phyloP scores from a whole-genome alignment of 129 eudicot genomes.

The Tagetes patula region DNA sequence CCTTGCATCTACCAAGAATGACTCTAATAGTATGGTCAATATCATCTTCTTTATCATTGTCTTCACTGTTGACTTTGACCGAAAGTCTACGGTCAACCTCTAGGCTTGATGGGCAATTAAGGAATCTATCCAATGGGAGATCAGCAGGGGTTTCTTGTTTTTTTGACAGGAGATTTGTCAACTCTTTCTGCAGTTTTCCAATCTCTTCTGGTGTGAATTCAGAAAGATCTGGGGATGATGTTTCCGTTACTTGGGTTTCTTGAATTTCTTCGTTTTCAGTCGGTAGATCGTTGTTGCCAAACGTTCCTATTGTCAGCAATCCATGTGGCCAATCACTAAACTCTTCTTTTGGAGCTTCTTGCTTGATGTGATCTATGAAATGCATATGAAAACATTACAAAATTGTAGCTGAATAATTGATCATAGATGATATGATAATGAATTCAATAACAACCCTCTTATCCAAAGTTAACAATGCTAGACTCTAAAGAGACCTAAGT shows the following conservation, averaged over 20 bases:
- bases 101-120: conserved; percentile 96
- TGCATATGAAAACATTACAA: neutral
- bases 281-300: conserved; percentile 58
- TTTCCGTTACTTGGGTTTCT: conserved; percentile 33
- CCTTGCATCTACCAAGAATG: conserved; percentile 89
- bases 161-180: conserved; percentile 61
- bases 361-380: conserved; percentile 49
- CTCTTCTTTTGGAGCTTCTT: conserved; percentile 64
- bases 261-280: conserved; percentile 39
- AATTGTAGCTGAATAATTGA: too few relatives aligned
- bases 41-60: conserved; percentile 63
- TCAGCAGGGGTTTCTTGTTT: conserved; percentile 62
- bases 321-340: conserved; percentile 93
- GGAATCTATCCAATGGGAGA: conserved; percentile 94
- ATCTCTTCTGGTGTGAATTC: conserved; percentile 93
- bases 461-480: neutral
- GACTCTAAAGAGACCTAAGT: too few relatives aligned
- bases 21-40: conserved; percentile 84
- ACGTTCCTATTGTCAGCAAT: conserved; percentile 79
- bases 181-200: conserved; percentile 69
- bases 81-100: conserved; percentile 85
- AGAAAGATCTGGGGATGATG: conserved; percentile 72
- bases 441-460: neutral
- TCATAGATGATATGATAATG: too few relatives aligned
- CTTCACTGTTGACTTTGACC: conserved; percentile 41